Evolutionary conservation across 495 filamentous ascomycete genomes (phyloP).

Genomic region (Hypoxylon perforatum): DNA sequence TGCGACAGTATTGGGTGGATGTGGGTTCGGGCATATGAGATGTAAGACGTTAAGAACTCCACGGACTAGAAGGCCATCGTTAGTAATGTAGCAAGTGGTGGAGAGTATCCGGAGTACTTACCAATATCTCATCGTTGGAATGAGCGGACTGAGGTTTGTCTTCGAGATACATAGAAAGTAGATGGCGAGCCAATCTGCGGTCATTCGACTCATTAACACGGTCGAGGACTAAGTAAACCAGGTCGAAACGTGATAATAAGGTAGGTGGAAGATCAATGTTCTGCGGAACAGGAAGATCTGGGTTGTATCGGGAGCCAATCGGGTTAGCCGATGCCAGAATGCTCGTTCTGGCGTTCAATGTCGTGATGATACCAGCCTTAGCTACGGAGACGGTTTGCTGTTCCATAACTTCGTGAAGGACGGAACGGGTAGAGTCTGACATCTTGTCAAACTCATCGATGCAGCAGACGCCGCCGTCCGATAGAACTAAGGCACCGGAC

Average conservation of each 20-base stretch:
- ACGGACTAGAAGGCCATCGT: slow-evolving; percentile 69
- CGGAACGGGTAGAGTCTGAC: slow-evolving; percentile 94
- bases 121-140: slow-evolving; percentile 73
- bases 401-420: slow-evolving; percentile 99
- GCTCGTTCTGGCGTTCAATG: slow-evolving; percentile 91
- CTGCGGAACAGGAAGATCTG: slow-evolving; percentile 92
- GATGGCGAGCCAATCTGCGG: slow-evolving; percentile 87
- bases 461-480: slow-evolving; percentile 96
- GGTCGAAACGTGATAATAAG: slow-evolving; percentile 91
- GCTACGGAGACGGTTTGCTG: slow-evolving; percentile 99
- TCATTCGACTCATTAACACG: slow-evolving; percentile 89
- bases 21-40: slow-evolving; percentile 93
- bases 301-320: slow-evolving; percentile 97
- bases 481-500: slow-evolving; percentile 93
- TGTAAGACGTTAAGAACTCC: slow-evolving; percentile 95
- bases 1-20: slow-evolving; percentile 83
- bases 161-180: slow-evolving; percentile 97
- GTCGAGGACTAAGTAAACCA: slow-evolving; percentile 96
- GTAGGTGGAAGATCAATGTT: slow-evolving; percentile 98
- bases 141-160: slow-evolving; percentile 90
- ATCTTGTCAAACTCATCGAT: slow-evolving; percentile 99
- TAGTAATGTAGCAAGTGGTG: slow-evolving; percentile 28
- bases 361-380: slow-evolving; percentile 99
- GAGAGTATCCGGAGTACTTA: slow-evolving; percentile 58
- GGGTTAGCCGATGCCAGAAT: slow-evolving; percentile 97